These are phyloP conservation scores for Dryadomyces sulphureus DNA, from an alignment of 2,329 filamentous ascomycete genomes.

Conservation along the genomic window DNA sequence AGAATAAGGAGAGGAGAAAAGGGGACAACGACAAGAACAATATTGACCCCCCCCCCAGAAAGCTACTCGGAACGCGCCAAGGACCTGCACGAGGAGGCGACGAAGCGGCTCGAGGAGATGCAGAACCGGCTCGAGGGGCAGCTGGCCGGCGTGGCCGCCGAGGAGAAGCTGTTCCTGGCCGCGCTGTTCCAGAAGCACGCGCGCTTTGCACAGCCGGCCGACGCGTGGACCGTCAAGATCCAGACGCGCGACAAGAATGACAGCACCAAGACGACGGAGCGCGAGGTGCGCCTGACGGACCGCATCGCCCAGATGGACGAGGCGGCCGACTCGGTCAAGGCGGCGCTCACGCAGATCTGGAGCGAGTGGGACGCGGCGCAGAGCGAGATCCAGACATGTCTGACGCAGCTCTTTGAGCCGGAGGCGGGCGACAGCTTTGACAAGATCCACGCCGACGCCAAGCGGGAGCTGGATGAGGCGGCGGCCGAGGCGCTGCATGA, in stretches of 20 bases:
- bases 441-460: slow-evolving; percentile 6
- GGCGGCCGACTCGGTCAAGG: slow-evolving; percentile 6
- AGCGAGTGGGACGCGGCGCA: slow-evolving; percentile 23
- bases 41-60: slow-evolving; percentile 1
- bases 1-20: too few relatives aligned
- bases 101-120: slow-evolving; percentile 1
- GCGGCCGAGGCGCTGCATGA: slow-evolving; percentile 1
- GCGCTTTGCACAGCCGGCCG: slow-evolving; percentile 4
- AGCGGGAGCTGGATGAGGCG: slow-evolving; percentile 3
- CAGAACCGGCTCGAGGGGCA: slow-evolving; percentile 6
- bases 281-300: slow-evolving; percentile 7
- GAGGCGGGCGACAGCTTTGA: neutral
- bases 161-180: slow-evolving; percentile 4
- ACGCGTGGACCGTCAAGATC: slow-evolving; percentile 8
- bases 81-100: slow-evolving; percentile 7
- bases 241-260: slow-evolving; percentile 1
- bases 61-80: slow-evolving; percentile 9
- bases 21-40: neutral
- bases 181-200: neutral
- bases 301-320: slow-evolving; percentile 6
- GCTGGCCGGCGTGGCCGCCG: slow-evolving; percentile 1
- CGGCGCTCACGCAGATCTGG: slow-evolving; percentile 10
- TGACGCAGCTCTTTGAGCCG: neutral
- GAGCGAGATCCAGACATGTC: slow-evolving; percentile 15
- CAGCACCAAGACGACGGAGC: neutral